Evolutionary conservation across 2,329 filamentous ascomycete genomes (phyloP).

Genomic region (Xylariaceae sp.): DNA sequence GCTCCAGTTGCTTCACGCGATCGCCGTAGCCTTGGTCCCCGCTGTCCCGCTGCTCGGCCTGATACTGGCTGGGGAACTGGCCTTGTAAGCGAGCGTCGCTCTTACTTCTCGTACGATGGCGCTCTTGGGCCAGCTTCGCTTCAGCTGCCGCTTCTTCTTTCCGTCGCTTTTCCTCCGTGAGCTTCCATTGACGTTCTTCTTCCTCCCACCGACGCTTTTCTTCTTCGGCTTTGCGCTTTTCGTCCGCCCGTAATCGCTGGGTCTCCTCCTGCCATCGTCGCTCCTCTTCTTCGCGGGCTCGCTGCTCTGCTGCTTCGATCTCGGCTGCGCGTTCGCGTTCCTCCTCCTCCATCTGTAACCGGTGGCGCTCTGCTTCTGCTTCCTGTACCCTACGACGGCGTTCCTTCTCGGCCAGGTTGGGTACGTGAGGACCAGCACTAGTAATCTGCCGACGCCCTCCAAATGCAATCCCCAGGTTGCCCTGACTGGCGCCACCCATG

Average conservation of each 20-base stretch:
- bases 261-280: slow-evolving; percentile 60
- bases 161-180: slow-evolving; percentile 64
- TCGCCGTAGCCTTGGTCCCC: slow-evolving; percentile 46
- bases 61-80: slow-evolving; percentile 82
- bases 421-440: slow-evolving; percentile 68
- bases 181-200: slow-evolving; percentile 67
- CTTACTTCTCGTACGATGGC: slow-evolving; percentile 49
- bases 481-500: slow-evolving; percentile 94
- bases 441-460: slow-evolving; percentile 91
- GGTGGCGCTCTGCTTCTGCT: slow-evolving; percentile 53
- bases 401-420: slow-evolving; percentile 79
- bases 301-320: slow-evolving; percentile 52
- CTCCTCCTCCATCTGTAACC: slow-evolving; percentile 45
- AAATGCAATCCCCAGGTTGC: slow-evolving; percentile 88
- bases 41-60: slow-evolving; percentile 53
- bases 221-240: slow-evolving; percentile 56
- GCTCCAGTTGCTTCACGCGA: slow-evolving; percentile 74
- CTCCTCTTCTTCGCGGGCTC: slow-evolving; percentile 55
- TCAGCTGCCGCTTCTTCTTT: slow-evolving; percentile 69
- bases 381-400: slow-evolving; percentile 50
- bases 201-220: slow-evolving; percentile 72
- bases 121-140: slow-evolving; percentile 58
- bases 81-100: slow-evolving; percentile 67
- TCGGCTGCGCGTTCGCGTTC: slow-evolving; percentile 39
- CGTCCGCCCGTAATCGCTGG: slow-evolving; percentile 48